These are phyloP conservation scores for Fraxinus anomala DNA, from an alignment of 257 asterid species.

Conservation along the genomic window DNA sequence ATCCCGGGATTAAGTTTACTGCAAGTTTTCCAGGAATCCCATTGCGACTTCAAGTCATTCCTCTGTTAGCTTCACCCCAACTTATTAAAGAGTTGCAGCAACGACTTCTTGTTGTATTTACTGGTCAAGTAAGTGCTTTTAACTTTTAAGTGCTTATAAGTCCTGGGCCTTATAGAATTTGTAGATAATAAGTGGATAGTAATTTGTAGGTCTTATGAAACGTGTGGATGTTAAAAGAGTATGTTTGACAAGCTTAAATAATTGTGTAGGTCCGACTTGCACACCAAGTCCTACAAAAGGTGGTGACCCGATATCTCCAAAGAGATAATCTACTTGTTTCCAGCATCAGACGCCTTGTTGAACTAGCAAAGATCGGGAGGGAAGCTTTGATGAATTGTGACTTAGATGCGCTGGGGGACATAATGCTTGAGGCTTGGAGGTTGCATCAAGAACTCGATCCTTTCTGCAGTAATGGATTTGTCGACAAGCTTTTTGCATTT, in stretches of 20 bases:
- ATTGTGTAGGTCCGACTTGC: slow-evolving; percentile 83
- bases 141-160: too few relatives aligned
- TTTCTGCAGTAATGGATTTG: slow-evolving; percentile 82
- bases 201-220: background rate
- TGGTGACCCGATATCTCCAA: slow-evolving; percentile 84
- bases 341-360: slow-evolving; percentile 89
- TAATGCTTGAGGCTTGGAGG: slow-evolving; percentile 92
- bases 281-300: slow-evolving; percentile 91
- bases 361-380: slow-evolving; percentile 83
- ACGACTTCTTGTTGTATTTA: slow-evolving; percentile 78
- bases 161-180: too few relatives aligned
- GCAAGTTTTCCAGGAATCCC: slow-evolving; percentile 91
- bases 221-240: too few relatives aligned
- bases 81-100: slow-evolving; percentile 65
- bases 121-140: slow-evolving; percentile 69
- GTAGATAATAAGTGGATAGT: too few relatives aligned
- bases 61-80: slow-evolving; percentile 74
- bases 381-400: slow-evolving; percentile 87
- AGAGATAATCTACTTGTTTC: slow-evolving; percentile 84
- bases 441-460: slow-evolving; percentile 98
- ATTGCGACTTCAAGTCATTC: slow-evolving; percentile 76
- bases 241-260: background rate
- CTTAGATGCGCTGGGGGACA: slow-evolving; percentile 68
- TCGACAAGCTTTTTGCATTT: slow-evolving; percentile 73
- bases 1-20: slow-evolving; percentile 88